Evolutionary conservation across 2,329 filamentous ascomycete species (phyloP).

Genomic region (Epichloe hybrida): DNA sequence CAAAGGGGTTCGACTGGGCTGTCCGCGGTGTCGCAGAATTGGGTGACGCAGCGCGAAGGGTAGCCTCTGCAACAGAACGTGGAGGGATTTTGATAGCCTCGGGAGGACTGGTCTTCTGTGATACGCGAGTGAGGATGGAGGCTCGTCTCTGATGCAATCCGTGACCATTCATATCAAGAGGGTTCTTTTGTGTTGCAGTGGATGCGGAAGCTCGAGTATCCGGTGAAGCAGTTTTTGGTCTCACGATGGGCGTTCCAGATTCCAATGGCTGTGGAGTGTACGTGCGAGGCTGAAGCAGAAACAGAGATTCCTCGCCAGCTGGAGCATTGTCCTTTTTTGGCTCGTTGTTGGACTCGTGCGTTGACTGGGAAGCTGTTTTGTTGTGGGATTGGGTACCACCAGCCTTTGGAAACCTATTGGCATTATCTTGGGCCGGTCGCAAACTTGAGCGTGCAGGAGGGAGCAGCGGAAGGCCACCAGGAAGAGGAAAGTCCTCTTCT

Average conservation of each 20-base stretch:
- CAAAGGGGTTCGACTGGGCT: slow-evolving; percentile 18
- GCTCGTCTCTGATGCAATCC: slow-evolving; percentile 20
- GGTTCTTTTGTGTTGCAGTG: not conserved
- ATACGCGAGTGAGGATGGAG: slow-evolving; percentile 41
- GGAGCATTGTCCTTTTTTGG: slow-evolving; percentile 8
- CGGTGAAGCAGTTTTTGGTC: not conserved
- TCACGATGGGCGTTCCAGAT: not conserved
- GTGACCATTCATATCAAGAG: slow-evolving; percentile 1
- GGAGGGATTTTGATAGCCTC: slow-evolving; percentile 41
- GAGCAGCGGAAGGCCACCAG: slow-evolving; percentile 10
- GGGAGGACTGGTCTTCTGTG: slow-evolving; percentile 37
- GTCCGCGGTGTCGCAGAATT: slow-evolving; percentile 20
- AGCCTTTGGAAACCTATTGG: not conserved
- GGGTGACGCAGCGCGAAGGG: slow-evolving; percentile 16
- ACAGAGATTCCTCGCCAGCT: slow-evolving; percentile 26
- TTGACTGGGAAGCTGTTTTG: not conserved
- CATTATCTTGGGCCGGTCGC: not conserved
- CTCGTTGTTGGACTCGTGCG: slow-evolving; percentile 1
- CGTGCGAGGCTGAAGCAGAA: slow-evolving; percentile 42
- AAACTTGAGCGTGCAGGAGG: slow-evolving; percentile 7
- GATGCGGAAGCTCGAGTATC: not conserved
- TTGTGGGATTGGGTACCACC: not conserved
- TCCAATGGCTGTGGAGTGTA: slow-evolving; percentile 31
- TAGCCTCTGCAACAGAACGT: slow-evolving; percentile 11
- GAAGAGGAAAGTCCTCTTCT: slow-evolving; percentile 13